These are phyloP conservation scores for Triticum urartu DNA, from an alignment of 176 grass and related monocot genomes.

Conservation along the genomic window DNA sequence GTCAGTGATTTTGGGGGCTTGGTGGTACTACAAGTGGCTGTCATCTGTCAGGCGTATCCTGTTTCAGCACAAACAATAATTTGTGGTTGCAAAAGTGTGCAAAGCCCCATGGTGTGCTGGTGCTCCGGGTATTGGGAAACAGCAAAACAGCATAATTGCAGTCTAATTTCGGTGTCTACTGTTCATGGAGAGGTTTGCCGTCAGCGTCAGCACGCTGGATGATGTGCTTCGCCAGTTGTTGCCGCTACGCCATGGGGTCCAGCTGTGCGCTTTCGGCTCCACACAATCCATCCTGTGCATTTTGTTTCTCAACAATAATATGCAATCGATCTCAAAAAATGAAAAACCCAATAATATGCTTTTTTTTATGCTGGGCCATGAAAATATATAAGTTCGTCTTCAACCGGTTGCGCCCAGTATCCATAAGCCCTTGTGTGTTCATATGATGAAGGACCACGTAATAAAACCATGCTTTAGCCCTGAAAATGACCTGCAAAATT, in stretches of 20 bases:
- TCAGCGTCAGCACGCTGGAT: background rate
- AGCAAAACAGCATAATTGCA: constrained; percentile 13
- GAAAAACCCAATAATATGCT: no score
- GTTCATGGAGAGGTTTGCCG: constrained; percentile 3
- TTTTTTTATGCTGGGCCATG: background rate
- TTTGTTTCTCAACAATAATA: no score
- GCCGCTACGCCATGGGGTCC: background rate
- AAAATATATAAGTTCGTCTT: background rate
- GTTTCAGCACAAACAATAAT: background rate
- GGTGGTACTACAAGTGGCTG: background rate
- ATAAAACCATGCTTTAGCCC: no score
- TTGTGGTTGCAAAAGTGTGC: background rate
- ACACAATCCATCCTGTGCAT: background rate
- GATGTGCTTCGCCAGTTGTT: background rate
- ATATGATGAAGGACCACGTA: no score
- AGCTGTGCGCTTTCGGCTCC: constrained; percentile 16
- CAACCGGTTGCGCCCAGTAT: no score
- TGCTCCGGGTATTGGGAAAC: background rate
- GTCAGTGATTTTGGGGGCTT: no score
- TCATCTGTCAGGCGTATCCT: background rate
- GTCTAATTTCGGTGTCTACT: background rate
- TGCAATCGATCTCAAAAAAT: no score
- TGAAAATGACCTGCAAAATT: no score
- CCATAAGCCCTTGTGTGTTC: no score
- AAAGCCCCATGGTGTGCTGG: background rate